These are phyloP conservation scores for Pueraria montana DNA, from an alignment of 306 rosid genomes.

Conservation along the genomic window DNA sequence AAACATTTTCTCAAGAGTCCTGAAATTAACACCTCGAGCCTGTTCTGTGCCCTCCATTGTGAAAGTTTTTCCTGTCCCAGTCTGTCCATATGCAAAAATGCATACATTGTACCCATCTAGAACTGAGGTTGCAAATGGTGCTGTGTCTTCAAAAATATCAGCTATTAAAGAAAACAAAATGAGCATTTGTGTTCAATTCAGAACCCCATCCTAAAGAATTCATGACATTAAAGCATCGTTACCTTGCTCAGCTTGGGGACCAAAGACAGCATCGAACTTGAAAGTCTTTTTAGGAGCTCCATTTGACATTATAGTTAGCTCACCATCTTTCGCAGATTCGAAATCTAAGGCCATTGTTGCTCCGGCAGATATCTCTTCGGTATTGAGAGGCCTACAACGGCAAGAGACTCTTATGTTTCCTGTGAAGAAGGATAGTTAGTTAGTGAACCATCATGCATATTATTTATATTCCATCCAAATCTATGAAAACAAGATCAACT, in stretches of 20 bases:
- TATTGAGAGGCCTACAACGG: conserved; percentile 91
- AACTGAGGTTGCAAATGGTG: conserved; percentile 87
- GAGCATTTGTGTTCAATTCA: conserved; percentile 29
- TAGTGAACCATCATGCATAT: conserved; percentile 34
- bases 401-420: conserved; percentile 98
- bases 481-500: conserved; percentile 34
- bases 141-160: conserved; percentile 85
- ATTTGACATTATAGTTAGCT: conserved; percentile 79
- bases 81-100: conserved; percentile 96
- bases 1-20: conserved; percentile 93
- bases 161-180: conserved; percentile 55
- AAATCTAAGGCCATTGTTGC: conserved; percentile 82
- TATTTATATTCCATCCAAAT: conserved; percentile 20
- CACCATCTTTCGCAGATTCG: conserved; percentile 89
- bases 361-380: conserved; percentile 74
- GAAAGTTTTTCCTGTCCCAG: conserved; percentile 96
- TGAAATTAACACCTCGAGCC: conserved; percentile 94
- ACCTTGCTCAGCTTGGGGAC: conserved; percentile 94
- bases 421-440: conserved; percentile 49
- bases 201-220: not conserved
- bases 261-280: conserved; percentile 89
- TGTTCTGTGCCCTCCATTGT: conserved; percentile 95
- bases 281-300: conserved; percentile 78
- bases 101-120: conserved; percentile 96
- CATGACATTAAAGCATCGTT: conserved; percentile 1